Evolutionary conservation across 495 filamentous ascomycete genomes (phyloP), one percentile per base, ranked within the genome.

Genomic region (Echria macrotheca): DNA sequence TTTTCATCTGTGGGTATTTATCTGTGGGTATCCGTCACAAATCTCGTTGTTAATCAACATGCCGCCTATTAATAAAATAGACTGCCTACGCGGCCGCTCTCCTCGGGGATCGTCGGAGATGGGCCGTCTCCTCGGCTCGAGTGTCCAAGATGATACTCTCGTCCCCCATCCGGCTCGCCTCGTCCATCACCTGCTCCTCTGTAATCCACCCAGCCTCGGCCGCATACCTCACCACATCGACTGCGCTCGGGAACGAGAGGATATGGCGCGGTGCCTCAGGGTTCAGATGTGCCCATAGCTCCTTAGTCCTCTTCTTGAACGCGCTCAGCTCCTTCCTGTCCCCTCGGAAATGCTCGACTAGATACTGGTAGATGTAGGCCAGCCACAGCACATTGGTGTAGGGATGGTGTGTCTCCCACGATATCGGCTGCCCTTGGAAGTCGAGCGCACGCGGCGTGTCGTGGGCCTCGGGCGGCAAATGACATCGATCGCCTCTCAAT

Each of bases 371-470:
- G 18, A 78, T 61, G 28, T 76, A 75, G 5, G 69, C 69, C 11
- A 76, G 65, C 76, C 76, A 80, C 11, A 80, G 60, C 1, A 79
- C 72, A 40, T 80, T 80, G 3, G 72, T 75, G 55, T 75, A 78
- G 1, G 76, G 74, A 11, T 64, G 49, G 49, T 75, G 54, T 3
- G 28, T 54, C 0, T 47, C 40, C 72, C 72, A 76, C 4, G 59
- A 59, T 25, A 76, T 58, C 1, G 68, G 65, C n/a, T 45, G 7
- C 9, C 61, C 65, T 12, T 64, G 57, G 18, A 64, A n/a, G 38
- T 58, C 59, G 9, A 45, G 23, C 26, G 64, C 60, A 57, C 72
- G 68, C 0, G 71, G 56, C 18, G 50, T 66, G 32, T 55, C 57
- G 45, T 75, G 70, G 19, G 45, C 49, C 15, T 57, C 40, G 1